Evolutionary conservation across 495 filamentous ascomycete species (phyloP).

Genomic region (Baudoinia panamericana): DNA sequence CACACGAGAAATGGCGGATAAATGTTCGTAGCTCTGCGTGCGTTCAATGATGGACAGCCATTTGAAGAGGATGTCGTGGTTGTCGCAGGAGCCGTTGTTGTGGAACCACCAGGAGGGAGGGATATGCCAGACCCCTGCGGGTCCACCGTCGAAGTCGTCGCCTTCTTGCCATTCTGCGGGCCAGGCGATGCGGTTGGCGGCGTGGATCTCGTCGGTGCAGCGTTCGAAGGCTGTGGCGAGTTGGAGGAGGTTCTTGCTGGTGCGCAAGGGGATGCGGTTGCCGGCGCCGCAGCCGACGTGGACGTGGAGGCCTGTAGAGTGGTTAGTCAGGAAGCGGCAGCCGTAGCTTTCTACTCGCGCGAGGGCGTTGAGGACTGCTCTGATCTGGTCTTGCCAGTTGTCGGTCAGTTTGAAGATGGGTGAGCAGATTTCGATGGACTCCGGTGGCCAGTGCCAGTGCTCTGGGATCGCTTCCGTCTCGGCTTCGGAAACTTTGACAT

Average conservation of each 20-base stretch:
- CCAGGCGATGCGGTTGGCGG: conserved; percentile 3
- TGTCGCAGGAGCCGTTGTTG: no score
- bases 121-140: no score
- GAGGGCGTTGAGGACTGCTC: conserved; percentile 5
- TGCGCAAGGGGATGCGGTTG: conserved; percentile 20
- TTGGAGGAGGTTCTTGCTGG: conserved; percentile 26
- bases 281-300: conserved; percentile 28
- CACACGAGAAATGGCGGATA: background rate
- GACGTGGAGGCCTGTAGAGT: conserved; percentile 28
- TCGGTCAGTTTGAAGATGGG: conserved; percentile 1
- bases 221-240: conserved; percentile 32
- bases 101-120: no score
- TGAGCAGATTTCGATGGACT: conserved; percentile 7
- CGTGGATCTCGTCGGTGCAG: conserved; percentile 29
- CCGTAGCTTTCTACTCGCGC: background rate
- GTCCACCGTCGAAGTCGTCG: no score
- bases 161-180: no score
- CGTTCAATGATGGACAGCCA: background rate
- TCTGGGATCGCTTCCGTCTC: background rate
- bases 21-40: background rate
- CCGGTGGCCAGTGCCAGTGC: background rate
- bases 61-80: conserved; percentile 1
- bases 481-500: background rate
- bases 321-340: conserved; percentile 25
- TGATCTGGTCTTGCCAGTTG: conserved; percentile 8